Evolutionary conservation across 257 asterid species (phyloP).

Genomic region (Primulina tabacum): DNA sequence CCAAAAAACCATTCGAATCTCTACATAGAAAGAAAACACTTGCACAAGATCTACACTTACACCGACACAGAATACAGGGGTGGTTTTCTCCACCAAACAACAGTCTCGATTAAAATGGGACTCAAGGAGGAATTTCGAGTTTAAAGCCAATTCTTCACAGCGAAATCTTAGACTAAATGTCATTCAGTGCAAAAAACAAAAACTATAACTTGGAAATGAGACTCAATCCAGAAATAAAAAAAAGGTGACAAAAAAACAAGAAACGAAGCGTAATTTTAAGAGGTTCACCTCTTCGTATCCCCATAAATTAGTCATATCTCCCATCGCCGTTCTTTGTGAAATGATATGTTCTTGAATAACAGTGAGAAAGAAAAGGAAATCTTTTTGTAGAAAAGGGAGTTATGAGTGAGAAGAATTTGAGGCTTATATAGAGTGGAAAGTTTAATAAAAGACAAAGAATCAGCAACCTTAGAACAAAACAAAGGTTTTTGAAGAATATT

Average conservation of each 20-base stretch:
- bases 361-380: conserved; percentile 22
- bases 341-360: conserved; percentile 4
- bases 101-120: not conserved
- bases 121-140: not conserved
- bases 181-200: not conserved
- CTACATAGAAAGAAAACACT: not conserved
- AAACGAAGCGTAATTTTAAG: not conserved
- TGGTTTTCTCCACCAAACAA: not conserved
- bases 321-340: conserved; percentile 31
- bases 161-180: not conserved
- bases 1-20: not conserved
- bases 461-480: conserved; percentile 3
- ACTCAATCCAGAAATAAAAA: not conserved
- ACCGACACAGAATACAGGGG: not conserved
- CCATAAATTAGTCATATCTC: conserved; percentile 62
- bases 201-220: not conserved
- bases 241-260: not conserved
- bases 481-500: not conserved
- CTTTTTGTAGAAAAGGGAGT: conserved; percentile 34
- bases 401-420: conserved; percentile 23
- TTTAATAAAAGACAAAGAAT: conserved; percentile 28
- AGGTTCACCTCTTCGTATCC: conserved; percentile 58
- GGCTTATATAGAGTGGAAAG: conserved; percentile 43
- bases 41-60: not conserved
- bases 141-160: not conserved